These are phyloP conservation scores for Solanum chaucha DNA, from an alignment of 257 asterid genomes.

Conservation along the genomic window DNA sequence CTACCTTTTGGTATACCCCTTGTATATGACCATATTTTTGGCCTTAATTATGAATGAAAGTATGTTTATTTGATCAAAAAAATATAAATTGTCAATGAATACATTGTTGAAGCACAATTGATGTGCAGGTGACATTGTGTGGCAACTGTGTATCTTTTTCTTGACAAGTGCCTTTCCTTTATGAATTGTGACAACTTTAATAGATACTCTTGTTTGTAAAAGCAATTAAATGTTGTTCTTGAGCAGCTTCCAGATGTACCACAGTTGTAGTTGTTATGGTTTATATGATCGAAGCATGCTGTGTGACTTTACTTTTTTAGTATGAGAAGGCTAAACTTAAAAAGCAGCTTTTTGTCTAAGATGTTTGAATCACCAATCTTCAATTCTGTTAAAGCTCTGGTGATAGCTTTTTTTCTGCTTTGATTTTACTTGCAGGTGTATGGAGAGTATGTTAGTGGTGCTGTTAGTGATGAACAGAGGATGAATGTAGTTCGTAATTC, in stretches of 20 bases:
- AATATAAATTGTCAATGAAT: not conserved
- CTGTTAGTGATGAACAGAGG: conserved; percentile 72
- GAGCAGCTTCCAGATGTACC: not conserved
- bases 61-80: not conserved
- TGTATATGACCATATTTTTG: not conserved
- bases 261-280: not conserved
- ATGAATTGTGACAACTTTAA: not conserved
- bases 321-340: not conserved
- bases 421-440: conserved; percentile 45
- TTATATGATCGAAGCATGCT: not conserved
- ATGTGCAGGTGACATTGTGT: not conserved
- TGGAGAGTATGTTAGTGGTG: conserved; percentile 93
- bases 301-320: not conserved
- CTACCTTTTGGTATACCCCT: not conserved
- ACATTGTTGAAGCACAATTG: not conserved
- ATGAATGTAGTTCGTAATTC: conserved; percentile 84
- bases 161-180: not conserved
- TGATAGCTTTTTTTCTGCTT: not conserved
- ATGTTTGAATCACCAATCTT: not conserved
- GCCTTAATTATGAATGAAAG: not conserved
- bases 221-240: not conserved
- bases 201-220: not conserved
- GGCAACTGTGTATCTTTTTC: not conserved
- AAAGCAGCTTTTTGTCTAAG: not conserved
- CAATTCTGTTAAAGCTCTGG: not conserved